Conservation (phyloP, 208 protist genomes). For the Entamoeba histolytica region DNA sequence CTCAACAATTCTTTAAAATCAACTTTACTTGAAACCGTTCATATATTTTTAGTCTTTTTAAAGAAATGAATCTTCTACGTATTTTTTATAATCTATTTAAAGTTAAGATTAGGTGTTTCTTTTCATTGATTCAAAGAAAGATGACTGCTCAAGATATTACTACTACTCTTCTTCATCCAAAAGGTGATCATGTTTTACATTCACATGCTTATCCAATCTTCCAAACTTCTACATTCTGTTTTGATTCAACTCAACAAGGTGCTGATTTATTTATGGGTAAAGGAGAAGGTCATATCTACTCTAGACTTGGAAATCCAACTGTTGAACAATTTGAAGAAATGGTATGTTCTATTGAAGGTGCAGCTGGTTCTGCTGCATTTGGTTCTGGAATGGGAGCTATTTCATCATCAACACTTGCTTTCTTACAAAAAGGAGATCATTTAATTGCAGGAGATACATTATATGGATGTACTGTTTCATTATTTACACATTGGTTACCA, state of each 20-base stretch:
- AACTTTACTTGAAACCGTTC: no score
- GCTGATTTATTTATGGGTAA: background rate
- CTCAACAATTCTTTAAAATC: no score
- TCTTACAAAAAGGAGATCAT: background rate
- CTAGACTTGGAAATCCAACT: constrained; percentile 16
- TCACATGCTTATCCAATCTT: constrained; percentile 8
- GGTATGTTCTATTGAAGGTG: background rate
- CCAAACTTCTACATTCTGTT: constrained; percentile 8
- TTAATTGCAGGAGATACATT: background rate
- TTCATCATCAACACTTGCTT: background rate
- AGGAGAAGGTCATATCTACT: constrained; percentile 18
- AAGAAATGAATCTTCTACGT: no score
- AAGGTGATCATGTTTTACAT: background rate
- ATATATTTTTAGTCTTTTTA: no score
- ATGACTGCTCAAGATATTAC: no score
- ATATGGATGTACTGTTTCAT: background rate
- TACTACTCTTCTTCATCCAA: no score
- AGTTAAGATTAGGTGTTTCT: no score
- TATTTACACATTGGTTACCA: background rate
- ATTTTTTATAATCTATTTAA: no score
- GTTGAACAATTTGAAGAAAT: constrained; percentile 1
- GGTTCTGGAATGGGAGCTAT: constrained; percentile 10
- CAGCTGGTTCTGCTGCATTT: background rate
- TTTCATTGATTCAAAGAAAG: no score
- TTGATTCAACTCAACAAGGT: constrained; percentile 7